These are phyloP conservation scores for Flaveria robusta DNA, from an alignment of 129 eudicot species.

Conservation along the genomic window DNA sequence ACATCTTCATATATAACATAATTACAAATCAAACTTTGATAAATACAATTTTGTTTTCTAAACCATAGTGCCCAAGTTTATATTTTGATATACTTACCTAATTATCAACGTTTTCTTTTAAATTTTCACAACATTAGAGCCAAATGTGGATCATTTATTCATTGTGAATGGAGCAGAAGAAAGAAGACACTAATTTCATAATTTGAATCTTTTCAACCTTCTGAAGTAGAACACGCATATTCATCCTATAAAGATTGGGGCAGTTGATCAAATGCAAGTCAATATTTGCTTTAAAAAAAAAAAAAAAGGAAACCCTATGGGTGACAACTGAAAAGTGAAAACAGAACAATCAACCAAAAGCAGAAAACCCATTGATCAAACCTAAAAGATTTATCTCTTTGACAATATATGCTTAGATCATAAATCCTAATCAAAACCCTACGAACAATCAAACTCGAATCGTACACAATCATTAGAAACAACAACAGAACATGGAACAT, in stretches of 20 bases:
- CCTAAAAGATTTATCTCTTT: neutral
- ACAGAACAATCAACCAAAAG: slow-evolving; percentile 1
- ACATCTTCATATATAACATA: neutral
- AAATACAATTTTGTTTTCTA: neutral
- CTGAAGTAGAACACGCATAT: slow-evolving; percentile 5
- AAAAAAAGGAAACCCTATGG: slow-evolving; percentile 3
- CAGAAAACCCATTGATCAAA: neutral
- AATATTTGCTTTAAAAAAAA: slow-evolving; percentile 12
- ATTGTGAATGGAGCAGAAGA: neutral
- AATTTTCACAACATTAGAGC: neutral
- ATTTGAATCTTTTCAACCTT: no score
- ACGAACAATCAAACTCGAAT: slow-evolving; percentile 26
- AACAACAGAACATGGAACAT: neutral
- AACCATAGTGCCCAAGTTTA: neutral
- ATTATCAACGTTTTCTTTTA: neutral
- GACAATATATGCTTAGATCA: slow-evolving; percentile 1
- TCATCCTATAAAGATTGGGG: slow-evolving; percentile 19
- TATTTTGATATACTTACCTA: neutral
- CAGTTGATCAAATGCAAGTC: slow-evolving; percentile 26
- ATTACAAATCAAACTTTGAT: slow-evolving; percentile 8
- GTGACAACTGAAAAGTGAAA: slow-evolving; percentile 14
- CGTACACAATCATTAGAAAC: neutral
- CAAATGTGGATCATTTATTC: neutral
- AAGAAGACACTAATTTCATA: no score
- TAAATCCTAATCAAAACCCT: slow-evolving; percentile 19